Evolutionary conservation across 2,329 filamentous ascomycete genomes (phyloP).

Genomic region (Pseudogymnoascus sp.): DNA sequence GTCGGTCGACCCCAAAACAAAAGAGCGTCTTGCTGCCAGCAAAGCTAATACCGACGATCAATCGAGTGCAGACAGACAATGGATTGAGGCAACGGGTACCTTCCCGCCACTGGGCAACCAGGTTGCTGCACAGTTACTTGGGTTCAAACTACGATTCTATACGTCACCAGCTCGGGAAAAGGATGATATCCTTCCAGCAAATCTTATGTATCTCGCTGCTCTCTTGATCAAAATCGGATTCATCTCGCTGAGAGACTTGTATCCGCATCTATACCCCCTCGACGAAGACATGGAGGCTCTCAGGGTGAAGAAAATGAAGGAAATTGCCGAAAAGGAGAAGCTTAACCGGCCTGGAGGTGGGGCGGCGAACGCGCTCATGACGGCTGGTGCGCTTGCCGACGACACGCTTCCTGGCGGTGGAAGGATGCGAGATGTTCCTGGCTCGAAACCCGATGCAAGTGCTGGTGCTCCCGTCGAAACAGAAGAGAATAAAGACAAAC

Average conservation of each 20-base stretch:
- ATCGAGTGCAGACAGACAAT: slow-evolving; percentile 48
- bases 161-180: slow-evolving; percentile 68
- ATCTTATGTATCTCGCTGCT: slow-evolving; percentile 84
- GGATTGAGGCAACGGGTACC: slow-evolving; percentile 74
- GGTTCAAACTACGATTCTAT: slow-evolving; percentile 96
- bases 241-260: slow-evolving; percentile 83
- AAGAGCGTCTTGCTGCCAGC: slow-evolving; percentile 35
- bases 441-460: slow-evolving; percentile 42
- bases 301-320: slow-evolving; percentile 60
- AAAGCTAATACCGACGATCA: slow-evolving; percentile 25
- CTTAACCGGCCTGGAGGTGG: slow-evolving; percentile 60
- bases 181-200: slow-evolving; percentile 74
- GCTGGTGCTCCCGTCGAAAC: slow-evolving; percentile 38
- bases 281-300: slow-evolving; percentile 76
- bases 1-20: slow-evolving; percentile 49
- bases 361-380: slow-evolving; percentile 71
- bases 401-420: slow-evolving; percentile 52
- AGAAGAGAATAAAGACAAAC: slow-evolving; percentile 40
- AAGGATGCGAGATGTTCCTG: slow-evolving; percentile 37
- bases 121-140: slow-evolving; percentile 86
- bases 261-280: slow-evolving; percentile 79
- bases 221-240: slow-evolving; percentile 96
- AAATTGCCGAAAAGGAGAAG: slow-evolving; percentile 70
- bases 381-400: slow-evolving; percentile 78
- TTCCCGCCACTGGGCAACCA: slow-evolving; percentile 79